phyloP scores from a whole-genome alignment of 2,329 filamentous ascomycete species.

The Trichoderma polysporum region DNA sequence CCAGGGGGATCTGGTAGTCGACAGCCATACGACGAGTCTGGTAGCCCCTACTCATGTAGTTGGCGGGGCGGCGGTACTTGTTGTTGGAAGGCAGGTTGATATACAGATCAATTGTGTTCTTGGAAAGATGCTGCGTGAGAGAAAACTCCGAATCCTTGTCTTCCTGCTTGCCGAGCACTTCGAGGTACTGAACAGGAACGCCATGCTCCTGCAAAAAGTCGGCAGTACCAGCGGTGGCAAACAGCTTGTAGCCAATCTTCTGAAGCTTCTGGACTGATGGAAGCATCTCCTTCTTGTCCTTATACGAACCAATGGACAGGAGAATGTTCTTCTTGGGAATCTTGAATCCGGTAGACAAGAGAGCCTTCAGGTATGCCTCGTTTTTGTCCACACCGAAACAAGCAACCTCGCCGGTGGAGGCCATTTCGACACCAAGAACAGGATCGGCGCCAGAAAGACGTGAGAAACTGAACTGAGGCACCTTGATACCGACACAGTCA shows the following conservation, averaged over 20 bases:
- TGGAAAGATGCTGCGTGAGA: constrained; percentile 91
- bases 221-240: constrained; percentile 92
- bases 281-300: constrained; percentile 97
- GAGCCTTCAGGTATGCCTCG: constrained; percentile 94
- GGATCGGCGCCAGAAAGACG: constrained; percentile 94
- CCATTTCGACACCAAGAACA: constrained; percentile 97
- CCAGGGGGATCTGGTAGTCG: constrained; percentile 91
- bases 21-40: constrained; percentile 96
- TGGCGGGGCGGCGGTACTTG: constrained; percentile 92
- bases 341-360: constrained; percentile 94
- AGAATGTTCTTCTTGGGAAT: constrained; percentile 94
- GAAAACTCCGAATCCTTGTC: constrained; percentile 96
- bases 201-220: constrained; percentile 94
- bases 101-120: constrained; percentile 97
- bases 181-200: constrained; percentile 88
- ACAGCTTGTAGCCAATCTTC: constrained; percentile 90
- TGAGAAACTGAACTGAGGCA: constrained; percentile 98
- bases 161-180: constrained; percentile 77
- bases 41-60: constrained; percentile 98
- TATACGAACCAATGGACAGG: constrained; percentile 93
- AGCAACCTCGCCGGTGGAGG: constrained; percentile 95
- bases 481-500: constrained; percentile 93
- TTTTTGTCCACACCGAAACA: constrained; percentile 96
- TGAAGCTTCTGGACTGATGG: constrained; percentile 88
- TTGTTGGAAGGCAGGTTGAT: constrained; percentile 99